These are phyloP conservation scores for Trametes meyenii DNA, from an alignment of 768 basidiomycete species.

Conservation along the genomic window DNA sequence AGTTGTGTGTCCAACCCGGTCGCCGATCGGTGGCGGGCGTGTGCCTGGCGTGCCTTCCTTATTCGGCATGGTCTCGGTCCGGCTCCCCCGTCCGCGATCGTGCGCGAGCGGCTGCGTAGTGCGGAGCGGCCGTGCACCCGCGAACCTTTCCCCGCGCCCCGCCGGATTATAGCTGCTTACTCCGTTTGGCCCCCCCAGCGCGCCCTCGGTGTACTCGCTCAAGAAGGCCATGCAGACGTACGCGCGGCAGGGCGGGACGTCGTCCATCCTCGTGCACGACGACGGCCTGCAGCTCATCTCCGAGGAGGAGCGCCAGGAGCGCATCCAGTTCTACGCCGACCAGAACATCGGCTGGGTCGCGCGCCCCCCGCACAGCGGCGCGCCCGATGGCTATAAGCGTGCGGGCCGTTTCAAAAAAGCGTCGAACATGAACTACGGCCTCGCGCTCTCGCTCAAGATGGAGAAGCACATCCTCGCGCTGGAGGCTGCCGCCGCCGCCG, in stretches of 20 bases:
- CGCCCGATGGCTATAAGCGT: slow-evolving; percentile 70
- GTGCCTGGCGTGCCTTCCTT: too few species aligned
- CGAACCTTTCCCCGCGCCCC: too few species aligned
- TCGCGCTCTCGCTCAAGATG: slow-evolving; percentile 63
- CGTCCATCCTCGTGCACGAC: slow-evolving; percentile 79
- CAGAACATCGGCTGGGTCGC: slow-evolving; percentile 85
- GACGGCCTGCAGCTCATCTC: slow-evolving; percentile 76
- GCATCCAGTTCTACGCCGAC: slow-evolving; percentile 73
- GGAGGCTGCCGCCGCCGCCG: too few species aligned
- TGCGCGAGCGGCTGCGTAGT: too few species aligned
- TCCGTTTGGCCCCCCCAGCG: too few species aligned
- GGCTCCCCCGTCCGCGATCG: too few species aligned
- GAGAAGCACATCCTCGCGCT: slow-evolving; percentile 52
- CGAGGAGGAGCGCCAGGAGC: slow-evolving; percentile 61
- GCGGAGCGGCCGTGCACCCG: too few species aligned
- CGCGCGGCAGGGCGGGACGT: slow-evolving; percentile 86
- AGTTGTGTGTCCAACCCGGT: too few species aligned
- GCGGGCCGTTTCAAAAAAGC: slow-evolving; percentile 95
- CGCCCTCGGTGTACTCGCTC: slow-evolving; percentile 73
- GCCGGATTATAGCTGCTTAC: too few species aligned
- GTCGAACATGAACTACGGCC: slow-evolving; percentile 87
- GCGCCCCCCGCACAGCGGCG: slow-evolving; percentile 67
- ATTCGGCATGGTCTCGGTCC: too few species aligned
- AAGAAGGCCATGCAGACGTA: slow-evolving; percentile 91
- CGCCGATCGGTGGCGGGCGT: too few species aligned